These are phyloP conservation scores for Solanum corneliomulleri DNA, from an alignment of 257 asterid species.

Conservation along the genomic window DNA sequence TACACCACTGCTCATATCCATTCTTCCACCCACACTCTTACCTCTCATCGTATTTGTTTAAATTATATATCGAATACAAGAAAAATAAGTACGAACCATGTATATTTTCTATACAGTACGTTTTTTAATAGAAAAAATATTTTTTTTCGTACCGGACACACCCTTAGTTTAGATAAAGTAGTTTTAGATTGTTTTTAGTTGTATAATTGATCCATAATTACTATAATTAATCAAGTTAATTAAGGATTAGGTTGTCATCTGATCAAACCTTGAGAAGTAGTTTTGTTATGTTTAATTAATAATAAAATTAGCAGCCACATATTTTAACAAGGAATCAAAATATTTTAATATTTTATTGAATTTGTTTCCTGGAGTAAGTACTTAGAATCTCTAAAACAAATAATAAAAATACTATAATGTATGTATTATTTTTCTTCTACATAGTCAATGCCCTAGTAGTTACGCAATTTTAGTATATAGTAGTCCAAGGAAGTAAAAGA, in stretches of 20 bases:
- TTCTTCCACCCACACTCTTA: background rate
- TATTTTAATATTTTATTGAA: background rate
- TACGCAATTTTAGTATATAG: background rate
- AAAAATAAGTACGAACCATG: no score
- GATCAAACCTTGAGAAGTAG: background rate
- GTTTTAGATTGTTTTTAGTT: background rate
- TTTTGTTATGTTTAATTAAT: background rate
- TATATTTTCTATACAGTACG: no score
- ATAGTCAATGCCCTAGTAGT: background rate
- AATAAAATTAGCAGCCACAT: background rate
- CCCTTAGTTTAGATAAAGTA: background rate
- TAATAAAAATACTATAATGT: background rate
- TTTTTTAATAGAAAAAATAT: no score
- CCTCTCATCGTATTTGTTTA: no score
- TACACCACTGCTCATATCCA: no score
- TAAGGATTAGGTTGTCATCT: background rate
- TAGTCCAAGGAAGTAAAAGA: background rate
- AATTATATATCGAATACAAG: no score
- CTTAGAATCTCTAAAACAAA: background rate
- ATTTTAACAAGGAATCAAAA: background rate
- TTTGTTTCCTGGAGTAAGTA: background rate
- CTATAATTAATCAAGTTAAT: background rate
- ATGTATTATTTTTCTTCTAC: background rate
- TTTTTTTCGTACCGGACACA: background rate
- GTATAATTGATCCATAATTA: background rate